These are phyloP conservation scores for Fusarium torulosum DNA, from an alignment of 2,329 filamentous ascomycete genomes.

Conservation along the genomic window DNA sequence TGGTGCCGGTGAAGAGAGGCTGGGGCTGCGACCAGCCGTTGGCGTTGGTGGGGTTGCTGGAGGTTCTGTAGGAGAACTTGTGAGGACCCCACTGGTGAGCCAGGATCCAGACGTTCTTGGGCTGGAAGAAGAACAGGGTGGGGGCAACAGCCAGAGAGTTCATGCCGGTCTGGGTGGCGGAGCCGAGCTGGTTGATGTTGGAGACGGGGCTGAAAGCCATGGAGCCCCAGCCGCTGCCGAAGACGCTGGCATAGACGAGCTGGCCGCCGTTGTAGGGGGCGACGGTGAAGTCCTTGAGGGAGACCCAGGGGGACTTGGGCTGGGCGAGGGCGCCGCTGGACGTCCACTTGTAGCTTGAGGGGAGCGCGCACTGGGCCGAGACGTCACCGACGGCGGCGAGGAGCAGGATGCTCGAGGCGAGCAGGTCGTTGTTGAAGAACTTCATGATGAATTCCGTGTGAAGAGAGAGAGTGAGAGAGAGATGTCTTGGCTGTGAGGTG, in stretches of 20 bases:
- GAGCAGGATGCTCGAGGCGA: constrained; percentile 8
- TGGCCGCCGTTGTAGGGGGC: constrained; percentile 68
- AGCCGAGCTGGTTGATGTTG: constrained; percentile 12
- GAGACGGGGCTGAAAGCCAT: constrained; percentile 21
- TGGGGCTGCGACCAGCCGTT: constrained; percentile 61
- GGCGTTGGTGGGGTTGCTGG: constrained; percentile 66
- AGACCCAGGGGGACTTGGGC: constrained; percentile 27
- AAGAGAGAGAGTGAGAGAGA: too few relatives aligned
- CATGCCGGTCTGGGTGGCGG: constrained; percentile 10
- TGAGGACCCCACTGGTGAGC: constrained; percentile 74
- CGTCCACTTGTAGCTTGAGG: constrained; percentile 15
- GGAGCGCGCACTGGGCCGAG: constrained; percentile 9
- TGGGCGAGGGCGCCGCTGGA: constrained; percentile 12
- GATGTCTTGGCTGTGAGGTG: neutral
- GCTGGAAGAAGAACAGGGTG: constrained; percentile 72
- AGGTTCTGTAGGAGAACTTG: constrained; percentile 71
- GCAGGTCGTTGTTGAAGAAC: constrained; percentile 4
- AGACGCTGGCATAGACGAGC: constrained; percentile 69
- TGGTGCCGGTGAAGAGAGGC: constrained; percentile 14
- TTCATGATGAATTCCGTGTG: constrained; percentile 17
- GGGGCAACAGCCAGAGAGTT: constrained; percentile 55
- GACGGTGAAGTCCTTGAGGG: constrained; percentile 72
- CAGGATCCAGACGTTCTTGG: constrained; percentile 73
- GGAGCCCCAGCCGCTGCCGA: constrained; percentile 59
- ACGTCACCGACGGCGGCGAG: constrained; percentile 24